A percentile compares a stretch with the other conserved stretches of the same genome.
phyloP scores from a whole-genome alignment of 176 grass and related monocot species.

The Rhynchospora tenuis region DNA sequence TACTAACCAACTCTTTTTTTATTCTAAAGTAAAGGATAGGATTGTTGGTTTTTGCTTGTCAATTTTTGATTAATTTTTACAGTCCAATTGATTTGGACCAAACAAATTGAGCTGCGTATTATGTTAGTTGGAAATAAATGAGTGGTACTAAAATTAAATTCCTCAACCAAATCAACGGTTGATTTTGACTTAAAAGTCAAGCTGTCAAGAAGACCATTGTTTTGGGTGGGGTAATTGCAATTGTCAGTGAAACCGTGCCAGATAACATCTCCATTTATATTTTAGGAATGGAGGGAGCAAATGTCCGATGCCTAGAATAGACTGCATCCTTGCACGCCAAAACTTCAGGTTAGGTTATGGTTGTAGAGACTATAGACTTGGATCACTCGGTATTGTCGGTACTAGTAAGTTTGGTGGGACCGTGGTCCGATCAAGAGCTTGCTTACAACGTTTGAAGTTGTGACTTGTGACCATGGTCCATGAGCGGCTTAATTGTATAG shows the following conservation, averaged over 20 bases:
- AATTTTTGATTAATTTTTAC: background rate
- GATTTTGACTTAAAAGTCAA: background rate
- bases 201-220: background rate
- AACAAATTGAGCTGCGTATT: background rate
- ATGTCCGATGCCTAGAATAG: background rate
- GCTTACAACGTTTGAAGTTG: background rate
- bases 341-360: background rate
- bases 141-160: background rate
- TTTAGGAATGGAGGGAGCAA: background rate
- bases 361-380: background rate
- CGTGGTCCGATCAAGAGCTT: background rate
- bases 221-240: background rate
- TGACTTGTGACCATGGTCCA: background rate
- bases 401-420: background rate
- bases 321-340: constrained; percentile 1
- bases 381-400: background rate
- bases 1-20: background rate
- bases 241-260: background rate
- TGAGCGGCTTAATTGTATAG: background rate
- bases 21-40: background rate
- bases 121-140: constrained; percentile 2
- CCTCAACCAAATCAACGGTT: background rate
- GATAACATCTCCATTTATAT: background rate
- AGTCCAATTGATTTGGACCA: background rate
- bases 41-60: background rate